Conservation (phyloP, 805 yeast species). For the Cyberlindnera mississippiensis region DNA sequence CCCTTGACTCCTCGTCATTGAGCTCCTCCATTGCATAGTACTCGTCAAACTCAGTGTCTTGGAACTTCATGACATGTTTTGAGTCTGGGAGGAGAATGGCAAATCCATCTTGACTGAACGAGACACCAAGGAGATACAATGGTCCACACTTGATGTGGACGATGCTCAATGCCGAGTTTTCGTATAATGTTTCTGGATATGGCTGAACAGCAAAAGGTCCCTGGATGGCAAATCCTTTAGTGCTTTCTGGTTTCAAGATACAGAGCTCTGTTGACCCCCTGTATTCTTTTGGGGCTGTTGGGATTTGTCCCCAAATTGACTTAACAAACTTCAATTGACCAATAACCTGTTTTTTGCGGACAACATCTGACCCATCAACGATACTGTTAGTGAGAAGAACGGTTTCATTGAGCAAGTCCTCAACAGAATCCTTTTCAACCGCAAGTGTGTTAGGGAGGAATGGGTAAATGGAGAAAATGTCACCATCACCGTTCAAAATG, state of each 20-base stretch:
- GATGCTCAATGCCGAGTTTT: conserved; percentile 38
- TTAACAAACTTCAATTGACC: conserved; percentile 36
- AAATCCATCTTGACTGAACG: conserved; percentile 30
- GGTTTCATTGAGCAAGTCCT: conserved; percentile 32
- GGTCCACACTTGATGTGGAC: conserved; percentile 25
- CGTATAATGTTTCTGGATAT: conserved; percentile 51
- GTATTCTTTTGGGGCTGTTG: conserved; percentile 15
- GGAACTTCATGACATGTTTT: conserved; percentile 34
- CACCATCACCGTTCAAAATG: conserved; percentile 51
- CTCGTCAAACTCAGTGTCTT: conserved; percentile 21
- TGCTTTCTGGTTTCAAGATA: conserved; percentile 21
- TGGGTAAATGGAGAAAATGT: conserved; percentile 60
- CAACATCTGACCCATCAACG: conserved; percentile 12
- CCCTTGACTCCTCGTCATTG: not conserved
- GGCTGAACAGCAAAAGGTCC: conserved; percentile 57
- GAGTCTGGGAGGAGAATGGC: conserved; percentile 30
- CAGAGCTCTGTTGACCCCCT: conserved; percentile 24
- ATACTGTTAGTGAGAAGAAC: conserved; percentile 28
- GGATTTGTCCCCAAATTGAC: conserved; percentile 29
- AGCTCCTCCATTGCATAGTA: conserved; percentile 15
- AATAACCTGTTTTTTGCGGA: conserved; percentile 18
- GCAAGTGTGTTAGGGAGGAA: conserved; percentile 48
- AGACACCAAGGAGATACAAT: conserved; percentile 26
- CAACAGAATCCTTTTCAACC: conserved; percentile 31
- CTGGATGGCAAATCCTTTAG: conserved; percentile 29